phyloP scores from a whole-genome alignment of 164 flowering plant genomes.

The Vitis amurensis region DNA sequence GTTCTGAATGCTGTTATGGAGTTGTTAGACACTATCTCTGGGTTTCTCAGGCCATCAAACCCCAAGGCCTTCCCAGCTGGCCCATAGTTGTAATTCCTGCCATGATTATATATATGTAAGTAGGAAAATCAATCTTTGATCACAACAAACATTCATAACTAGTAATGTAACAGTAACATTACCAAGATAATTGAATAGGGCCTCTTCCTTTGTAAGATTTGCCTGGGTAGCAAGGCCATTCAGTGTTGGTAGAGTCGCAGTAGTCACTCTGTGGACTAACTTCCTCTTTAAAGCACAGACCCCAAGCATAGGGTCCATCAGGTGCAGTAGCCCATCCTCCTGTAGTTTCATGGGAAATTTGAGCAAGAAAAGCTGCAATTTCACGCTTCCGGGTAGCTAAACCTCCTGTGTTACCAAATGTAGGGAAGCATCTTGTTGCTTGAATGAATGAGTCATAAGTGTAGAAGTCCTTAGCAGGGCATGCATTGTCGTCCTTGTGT shows the following conservation, averaged over 20 bases:
- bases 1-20: slow-evolving; percentile 60
- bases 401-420: slow-evolving; percentile 53
- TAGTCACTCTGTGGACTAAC: slow-evolving; percentile 40
- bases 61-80: slow-evolving; percentile 71
- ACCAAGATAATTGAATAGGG: slow-evolving; percentile 80
- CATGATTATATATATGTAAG: too few species aligned
- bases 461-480: slow-evolving; percentile 65
- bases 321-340: slow-evolving; percentile 95
- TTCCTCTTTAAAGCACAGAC: slow-evolving; percentile 69
- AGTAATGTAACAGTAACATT: slow-evolving; percentile 4
- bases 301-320: slow-evolving; percentile 89
- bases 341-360: slow-evolving; percentile 81
- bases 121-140: background rate
- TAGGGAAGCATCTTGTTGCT: slow-evolving; percentile 44
- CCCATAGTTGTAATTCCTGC: slow-evolving; percentile 84
- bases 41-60: slow-evolving; percentile 56
- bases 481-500: slow-evolving; percentile 60
- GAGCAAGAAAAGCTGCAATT: slow-evolving; percentile 80
- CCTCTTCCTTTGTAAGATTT: slow-evolving; percentile 79
- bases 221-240: slow-evolving; percentile 74
- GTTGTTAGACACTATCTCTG: slow-evolving; percentile 62
- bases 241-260: slow-evolving; percentile 44
- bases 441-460: slow-evolving; percentile 45
- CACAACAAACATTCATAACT: background rate
- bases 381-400: slow-evolving; percentile 47